Percentiles rank a stretch among this genome's conserved stretches.
These are phyloP conservation scores for Astrothelium macrocarpum DNA, from an alignment of 495 filamentous ascomycete species.

Conservation along the genomic window DNA sequence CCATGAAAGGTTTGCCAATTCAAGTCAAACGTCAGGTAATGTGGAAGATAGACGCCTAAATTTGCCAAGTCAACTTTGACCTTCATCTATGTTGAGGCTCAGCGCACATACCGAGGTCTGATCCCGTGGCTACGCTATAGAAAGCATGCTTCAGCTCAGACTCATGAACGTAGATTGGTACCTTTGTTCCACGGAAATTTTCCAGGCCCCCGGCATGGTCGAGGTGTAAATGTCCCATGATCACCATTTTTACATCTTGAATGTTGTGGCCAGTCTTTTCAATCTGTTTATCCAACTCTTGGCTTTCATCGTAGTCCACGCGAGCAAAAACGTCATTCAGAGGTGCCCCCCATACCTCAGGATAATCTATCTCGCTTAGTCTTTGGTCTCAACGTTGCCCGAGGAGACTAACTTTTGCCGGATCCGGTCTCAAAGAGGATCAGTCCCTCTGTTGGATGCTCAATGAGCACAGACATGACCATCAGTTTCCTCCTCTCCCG, in stretches of 20 bases:
- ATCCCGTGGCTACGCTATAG: constrained; percentile 37
- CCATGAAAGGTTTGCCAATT: constrained; percentile 34
- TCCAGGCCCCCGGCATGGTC: constrained; percentile 48
- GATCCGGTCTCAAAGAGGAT: constrained; percentile 46
- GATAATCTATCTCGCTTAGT: constrained; percentile 37
- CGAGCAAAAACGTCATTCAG: constrained; percentile 40
- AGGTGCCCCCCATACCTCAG: constrained; percentile 33
- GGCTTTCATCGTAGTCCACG: constrained; percentile 32
- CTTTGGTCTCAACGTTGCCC: constrained; percentile 16
- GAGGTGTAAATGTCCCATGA: constrained; percentile 46
- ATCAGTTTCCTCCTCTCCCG: constrained; percentile 35
- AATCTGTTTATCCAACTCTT: constrained; percentile 40
- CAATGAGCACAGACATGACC: constrained; percentile 39
- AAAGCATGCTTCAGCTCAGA: constrained; percentile 41
- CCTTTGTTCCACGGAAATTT: constrained; percentile 35
- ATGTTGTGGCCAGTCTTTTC: constrained; percentile 39
- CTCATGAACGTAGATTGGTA: constrained; percentile 45
- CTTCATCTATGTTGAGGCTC: neutral
- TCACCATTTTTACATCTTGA: constrained; percentile 43
- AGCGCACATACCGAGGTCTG: constrained; percentile 36
- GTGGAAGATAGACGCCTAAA: constrained; percentile 18
- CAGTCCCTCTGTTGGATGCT: constrained; percentile 41
- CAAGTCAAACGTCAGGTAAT: constrained; percentile 31
- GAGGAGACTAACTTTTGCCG: constrained; percentile 35
- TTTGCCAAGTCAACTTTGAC: neutral